Evolutionary conservation across 768 basidiomycete genomes (phyloP).

Genomic region (Termitomyces titanicus): DNA sequence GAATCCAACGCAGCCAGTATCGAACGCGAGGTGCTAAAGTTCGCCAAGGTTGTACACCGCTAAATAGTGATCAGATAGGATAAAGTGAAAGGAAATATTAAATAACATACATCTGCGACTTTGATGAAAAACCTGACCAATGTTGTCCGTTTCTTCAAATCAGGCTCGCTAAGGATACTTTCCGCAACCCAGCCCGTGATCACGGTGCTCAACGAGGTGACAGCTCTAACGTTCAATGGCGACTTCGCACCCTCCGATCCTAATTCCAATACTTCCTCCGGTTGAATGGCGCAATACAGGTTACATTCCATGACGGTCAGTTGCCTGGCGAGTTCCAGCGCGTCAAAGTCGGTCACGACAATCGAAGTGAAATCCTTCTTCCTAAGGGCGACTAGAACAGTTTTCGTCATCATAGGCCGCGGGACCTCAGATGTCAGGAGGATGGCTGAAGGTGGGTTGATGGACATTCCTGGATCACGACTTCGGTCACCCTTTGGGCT

Average conservation of each 20-base stretch:
- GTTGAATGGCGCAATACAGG: slow-evolving; percentile 79
- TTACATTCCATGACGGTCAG: slow-evolving; percentile 91
- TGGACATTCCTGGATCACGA: slow-evolving; percentile 74
- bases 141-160: slow-evolving; percentile 76
- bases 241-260: slow-evolving; percentile 67
- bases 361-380: slow-evolving; percentile 61
- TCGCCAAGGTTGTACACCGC: slow-evolving; percentile 81
- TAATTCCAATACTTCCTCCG: slow-evolving; percentile 86
- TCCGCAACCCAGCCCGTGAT: slow-evolving; percentile 97
- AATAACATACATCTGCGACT: slow-evolving; percentile 72
- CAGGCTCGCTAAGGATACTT: slow-evolving; percentile 85
- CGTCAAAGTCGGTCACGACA: slow-evolving; percentile 85
- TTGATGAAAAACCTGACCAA: slow-evolving; percentile 93
- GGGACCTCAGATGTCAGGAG: slow-evolving; percentile 66
- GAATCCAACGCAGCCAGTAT: slow-evolving; percentile 94
- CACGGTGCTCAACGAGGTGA: slow-evolving; percentile 85
- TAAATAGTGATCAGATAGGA: slow-evolving; percentile 27
- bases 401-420: slow-evolving; percentile 82
- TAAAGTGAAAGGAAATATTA: neutral
- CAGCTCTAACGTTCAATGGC: slow-evolving; percentile 72
- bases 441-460: slow-evolving; percentile 51
- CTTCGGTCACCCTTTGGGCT: slow-evolving; percentile 60
- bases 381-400: slow-evolving; percentile 63
- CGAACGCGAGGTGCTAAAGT: slow-evolving; percentile 91
- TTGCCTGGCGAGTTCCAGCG: slow-evolving; percentile 89